Percentiles rank a stretch among this genome's conserved stretches.
Conservation (phyloP, 2,329 filamentous ascomycete species). For the Colletotrichum sp. region DNA sequence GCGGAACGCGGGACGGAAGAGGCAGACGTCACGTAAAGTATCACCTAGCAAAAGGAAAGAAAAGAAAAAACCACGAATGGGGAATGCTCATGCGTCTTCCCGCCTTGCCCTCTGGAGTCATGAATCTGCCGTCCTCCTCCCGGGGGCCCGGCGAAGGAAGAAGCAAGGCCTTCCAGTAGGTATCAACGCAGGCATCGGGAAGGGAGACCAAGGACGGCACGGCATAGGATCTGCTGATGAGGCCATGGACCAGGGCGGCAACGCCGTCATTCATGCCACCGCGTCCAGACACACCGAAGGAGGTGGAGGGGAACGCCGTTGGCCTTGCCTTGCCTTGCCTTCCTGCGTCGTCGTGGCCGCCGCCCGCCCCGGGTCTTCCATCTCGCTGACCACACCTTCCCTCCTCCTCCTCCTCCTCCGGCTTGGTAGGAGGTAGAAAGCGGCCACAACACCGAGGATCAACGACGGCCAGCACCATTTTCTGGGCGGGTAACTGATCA, state of each 20-base stretch:
- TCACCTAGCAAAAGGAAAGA: neutral
- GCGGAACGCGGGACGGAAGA: neutral
- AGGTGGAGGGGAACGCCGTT: neutral
- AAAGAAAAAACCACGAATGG: neutral
- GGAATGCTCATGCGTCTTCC: neutral
- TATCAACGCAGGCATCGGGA: neutral
- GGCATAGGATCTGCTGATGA: neutral
- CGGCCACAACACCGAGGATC: conserved; percentile 1
- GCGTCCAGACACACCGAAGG: neutral
- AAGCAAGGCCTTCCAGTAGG: neutral
- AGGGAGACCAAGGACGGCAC: neutral
- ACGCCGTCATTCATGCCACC: neutral
- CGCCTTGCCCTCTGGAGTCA: neutral
- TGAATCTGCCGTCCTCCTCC: neutral
- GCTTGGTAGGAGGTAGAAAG: neutral
- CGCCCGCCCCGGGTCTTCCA: neutral
- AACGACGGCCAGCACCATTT: neutral
- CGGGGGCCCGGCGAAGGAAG: neutral
- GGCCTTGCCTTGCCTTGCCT: neutral
- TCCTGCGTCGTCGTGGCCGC: neutral
- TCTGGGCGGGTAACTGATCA: neutral
- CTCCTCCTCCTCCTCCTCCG: neutral
- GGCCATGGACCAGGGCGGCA: conserved; percentile 6
- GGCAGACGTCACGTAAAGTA: neutral
- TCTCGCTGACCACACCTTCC: neutral